A percentile compares a stretch with the other conserved stretches of the same genome.
These are phyloP conservation scores for Sporothrix schenckii DNA, from an alignment of 2,329 filamentous ascomycete species.

Conservation along the genomic window DNA sequence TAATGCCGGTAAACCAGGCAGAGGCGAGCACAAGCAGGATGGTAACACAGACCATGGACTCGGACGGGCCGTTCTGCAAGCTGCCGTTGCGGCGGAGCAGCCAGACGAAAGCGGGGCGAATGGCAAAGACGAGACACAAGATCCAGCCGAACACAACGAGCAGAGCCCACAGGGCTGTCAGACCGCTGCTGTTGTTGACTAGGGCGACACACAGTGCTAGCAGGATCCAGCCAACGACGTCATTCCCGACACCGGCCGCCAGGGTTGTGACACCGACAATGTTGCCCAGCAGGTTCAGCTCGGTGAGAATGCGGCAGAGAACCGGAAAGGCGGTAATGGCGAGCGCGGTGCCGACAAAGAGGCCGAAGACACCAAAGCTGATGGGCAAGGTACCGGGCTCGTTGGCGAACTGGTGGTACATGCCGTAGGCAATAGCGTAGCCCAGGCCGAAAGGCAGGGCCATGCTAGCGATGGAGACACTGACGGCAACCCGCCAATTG, in stretches of 20 bases:
- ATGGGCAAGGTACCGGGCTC: constrained; percentile 49
- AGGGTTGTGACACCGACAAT: constrained; percentile 86
- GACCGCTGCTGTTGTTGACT: constrained; percentile 80
- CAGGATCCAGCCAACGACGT: constrained; percentile 88
- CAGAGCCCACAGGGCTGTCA: constrained; percentile 83
- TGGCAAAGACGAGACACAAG: constrained; percentile 70
- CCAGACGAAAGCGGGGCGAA: constrained; percentile 76
- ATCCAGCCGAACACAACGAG: constrained; percentile 75
- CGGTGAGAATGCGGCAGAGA: constrained; percentile 88
- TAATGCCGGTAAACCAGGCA: constrained; percentile 82
- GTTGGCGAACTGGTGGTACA: constrained; percentile 71
- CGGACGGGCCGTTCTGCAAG: constrained; percentile 84
- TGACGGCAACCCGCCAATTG: constrained; percentile 79
- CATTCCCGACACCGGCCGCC: constrained; percentile 89
- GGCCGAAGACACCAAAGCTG: constrained; percentile 58
- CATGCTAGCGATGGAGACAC: constrained; percentile 80
- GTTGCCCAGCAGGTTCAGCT: constrained; percentile 81
- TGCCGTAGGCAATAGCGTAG: constrained; percentile 75
- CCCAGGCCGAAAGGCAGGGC: constrained; percentile 80
- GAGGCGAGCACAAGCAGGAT: constrained; percentile 76
- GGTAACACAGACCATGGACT: constrained; percentile 80
- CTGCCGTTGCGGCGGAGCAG: constrained; percentile 72
- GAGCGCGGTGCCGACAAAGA: constrained; percentile 89
- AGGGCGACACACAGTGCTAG: constrained; percentile 90
- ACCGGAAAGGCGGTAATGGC: constrained; percentile 92